Percentiles rank a stretch among this genome's conserved stretches.
These are phyloP conservation scores for Crithidia fasciculata DNA, from an alignment of 208 protist species.

Conservation along the genomic window DNA sequence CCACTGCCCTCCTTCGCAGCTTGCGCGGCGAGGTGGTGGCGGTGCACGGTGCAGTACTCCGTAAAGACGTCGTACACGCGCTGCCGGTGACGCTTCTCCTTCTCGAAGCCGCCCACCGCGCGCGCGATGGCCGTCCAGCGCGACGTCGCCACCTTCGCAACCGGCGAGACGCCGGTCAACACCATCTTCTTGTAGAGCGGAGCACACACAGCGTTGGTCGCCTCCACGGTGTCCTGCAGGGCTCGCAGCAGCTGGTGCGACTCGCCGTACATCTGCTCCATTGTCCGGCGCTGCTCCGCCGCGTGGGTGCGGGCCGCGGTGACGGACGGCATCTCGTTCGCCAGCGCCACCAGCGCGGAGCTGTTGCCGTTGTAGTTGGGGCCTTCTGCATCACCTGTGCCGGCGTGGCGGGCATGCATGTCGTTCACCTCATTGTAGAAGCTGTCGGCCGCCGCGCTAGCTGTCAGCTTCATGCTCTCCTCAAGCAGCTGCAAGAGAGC, in stretches of 20 bases:
- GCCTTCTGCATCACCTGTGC: not conserved
- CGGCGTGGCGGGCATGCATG: conserved; percentile 24
- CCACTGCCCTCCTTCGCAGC: not conserved
- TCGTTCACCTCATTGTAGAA: conserved; percentile 59
- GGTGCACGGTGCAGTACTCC: conserved; percentile 66
- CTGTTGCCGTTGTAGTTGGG: not conserved
- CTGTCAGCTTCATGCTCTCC: conserved; percentile 53
- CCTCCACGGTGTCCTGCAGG: conserved; percentile 44
- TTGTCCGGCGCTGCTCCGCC: conserved; percentile 48
- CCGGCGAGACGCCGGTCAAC: conserved; percentile 51
- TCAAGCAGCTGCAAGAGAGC: conserved; percentile 73
- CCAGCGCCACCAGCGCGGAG: not conserved
- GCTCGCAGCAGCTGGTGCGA: conserved; percentile 64
- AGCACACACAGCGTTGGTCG: conserved; percentile 64
- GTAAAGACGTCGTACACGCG: conserved; percentile 83
- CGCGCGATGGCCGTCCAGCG: conserved; percentile 75
- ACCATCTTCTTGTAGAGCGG: conserved; percentile 74
- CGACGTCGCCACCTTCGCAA: conserved; percentile 67
- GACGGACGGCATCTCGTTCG: conserved; percentile 49
- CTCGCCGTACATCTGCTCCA: conserved; percentile 59
- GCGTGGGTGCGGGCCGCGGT: conserved; percentile 46
- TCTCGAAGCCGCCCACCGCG: conserved; percentile 70
- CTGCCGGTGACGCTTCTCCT: conserved; percentile 71
- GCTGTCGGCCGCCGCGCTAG: conserved; percentile 56
- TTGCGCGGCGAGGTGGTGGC: conserved; percentile 6